These are phyloP conservation scores for Colletotrichum somersetense DNA, from an alignment of 2,329 filamentous ascomycete species.

Conservation along the genomic window DNA sequence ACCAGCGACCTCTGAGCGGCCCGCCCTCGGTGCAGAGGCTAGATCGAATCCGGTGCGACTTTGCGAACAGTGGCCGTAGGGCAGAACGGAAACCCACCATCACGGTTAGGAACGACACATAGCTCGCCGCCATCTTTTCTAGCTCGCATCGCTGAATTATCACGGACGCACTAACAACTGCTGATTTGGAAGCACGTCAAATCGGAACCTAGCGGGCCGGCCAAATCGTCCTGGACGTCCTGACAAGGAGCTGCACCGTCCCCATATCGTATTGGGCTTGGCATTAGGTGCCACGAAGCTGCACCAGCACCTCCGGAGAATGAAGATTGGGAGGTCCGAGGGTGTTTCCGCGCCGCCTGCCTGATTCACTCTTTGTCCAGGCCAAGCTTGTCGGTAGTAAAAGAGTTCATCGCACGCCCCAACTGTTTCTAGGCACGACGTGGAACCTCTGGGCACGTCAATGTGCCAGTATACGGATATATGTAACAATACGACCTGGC, in stretches of 20 bases:
- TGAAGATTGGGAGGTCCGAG: neutral
- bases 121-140: conserved; percentile 3
- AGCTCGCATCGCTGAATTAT: conserved; percentile 1
- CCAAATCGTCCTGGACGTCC: neutral
- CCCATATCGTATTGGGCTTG: neutral
- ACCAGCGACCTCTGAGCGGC: conserved; percentile 2
- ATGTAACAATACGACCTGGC: neutral
- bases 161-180: conserved; percentile 1
- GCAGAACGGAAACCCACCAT: conserved; percentile 29
- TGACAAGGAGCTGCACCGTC: neutral
- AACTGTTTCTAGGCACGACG: neutral
- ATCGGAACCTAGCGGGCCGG: neutral
- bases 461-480: neutral
- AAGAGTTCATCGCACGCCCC: neutral
- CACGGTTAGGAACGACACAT: conserved; percentile 11
- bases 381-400: no score
- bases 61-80: conserved; percentile 20
- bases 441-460: neutral
- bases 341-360: neutral
- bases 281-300: neutral
- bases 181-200: conserved; percentile 12
- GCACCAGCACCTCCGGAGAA: neutral
- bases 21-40: neutral
- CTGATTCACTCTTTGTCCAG: neutral
- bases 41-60: conserved; percentile 13